Evolutionary conservation across 352 stramenopile genomes (phyloP), one percentile per base, ranked within the genome.

Genomic region (Phytophthora chlamydospora): DNA sequence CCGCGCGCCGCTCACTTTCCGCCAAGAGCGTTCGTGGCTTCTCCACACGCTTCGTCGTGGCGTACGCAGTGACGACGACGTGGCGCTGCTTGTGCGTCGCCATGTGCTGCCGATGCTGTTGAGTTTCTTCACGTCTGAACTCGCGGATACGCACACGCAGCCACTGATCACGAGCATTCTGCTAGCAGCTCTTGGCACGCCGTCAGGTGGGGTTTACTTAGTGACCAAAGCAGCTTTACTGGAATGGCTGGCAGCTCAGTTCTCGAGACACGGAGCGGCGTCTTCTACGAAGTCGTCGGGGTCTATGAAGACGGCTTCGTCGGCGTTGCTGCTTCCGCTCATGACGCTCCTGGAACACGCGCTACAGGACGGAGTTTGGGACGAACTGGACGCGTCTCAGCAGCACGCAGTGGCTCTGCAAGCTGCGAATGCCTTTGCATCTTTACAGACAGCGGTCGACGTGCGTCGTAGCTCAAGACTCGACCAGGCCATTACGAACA

Each of bases 21-120:
- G 89, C 17, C 83, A 94, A 54, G 88, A 94, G 60, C 84, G 88
- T 6, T 89, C 85, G 21, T 96, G 88, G 88, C 70, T 96, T 33
- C 72, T 96, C 9, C 84, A 96, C 46, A 74, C 72, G 12, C 67
- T 96, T 43, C 78, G 85, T 39, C 83, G 85, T 19, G 85, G 85
- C 6, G 75, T 94, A 17, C 73, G 80, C 8, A 73, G 75, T 10
- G 81, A 96, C 39, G 54, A 68, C 1, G 88, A 96, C 49, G 80
- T 94, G 19, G 44, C 65, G 21, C 50, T 96, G 31, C 71, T 96
- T 14, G 76, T 88, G 32, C 88, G 81, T 17, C 88, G 88, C 34
- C 85, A 94, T 54, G 85, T 91, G 11, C 83, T 88, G 46, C 80
- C 83, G 9, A 90, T 96, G 62, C 58, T 96, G 29, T 55, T 95